Evolutionary conservation across 371 early-diverging fungal species (phyloP).

Genomic region (Mucor plumbeus): DNA sequence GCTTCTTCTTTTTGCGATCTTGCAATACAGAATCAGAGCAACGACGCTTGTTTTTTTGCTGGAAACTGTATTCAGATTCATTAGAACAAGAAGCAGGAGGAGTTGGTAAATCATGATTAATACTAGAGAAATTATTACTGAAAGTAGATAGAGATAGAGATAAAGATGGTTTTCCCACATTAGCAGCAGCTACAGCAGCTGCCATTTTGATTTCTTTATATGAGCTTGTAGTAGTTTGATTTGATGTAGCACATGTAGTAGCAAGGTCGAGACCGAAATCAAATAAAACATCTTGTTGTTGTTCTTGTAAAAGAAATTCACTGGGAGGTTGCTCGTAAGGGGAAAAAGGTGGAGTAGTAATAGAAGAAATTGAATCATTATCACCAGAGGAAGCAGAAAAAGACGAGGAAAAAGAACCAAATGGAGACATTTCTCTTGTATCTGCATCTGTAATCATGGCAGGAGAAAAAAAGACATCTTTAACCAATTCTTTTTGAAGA

Average conservation of each 20-base stretch:
- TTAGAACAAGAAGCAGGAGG: conserved; percentile 12
- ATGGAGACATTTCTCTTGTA: conserved; percentile 29
- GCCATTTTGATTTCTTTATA: conserved; percentile 24
- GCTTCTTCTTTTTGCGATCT: conserved; percentile 25
- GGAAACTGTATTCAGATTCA: conserved; percentile 6
- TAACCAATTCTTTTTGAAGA: conserved; percentile 47
- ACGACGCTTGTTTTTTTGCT: conserved; percentile 24
- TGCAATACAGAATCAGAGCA: conserved; percentile 33
- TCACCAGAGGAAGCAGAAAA: conserved; percentile 21
- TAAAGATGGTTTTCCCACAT: not conserved
- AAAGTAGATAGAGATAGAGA: conserved; percentile 15
- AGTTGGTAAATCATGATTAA: conserved; percentile 10
- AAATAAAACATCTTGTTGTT: conserved; percentile 17
- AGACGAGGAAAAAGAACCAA: not conserved
- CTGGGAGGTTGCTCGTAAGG: conserved; percentile 23
- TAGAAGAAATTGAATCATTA: conserved; percentile 31
- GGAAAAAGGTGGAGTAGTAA: conserved; percentile 17
- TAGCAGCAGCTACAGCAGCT: not conserved
- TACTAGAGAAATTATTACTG: not conserved
- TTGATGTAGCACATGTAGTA: conserved; percentile 13
- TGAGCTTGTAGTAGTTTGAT: conserved; percentile 21
- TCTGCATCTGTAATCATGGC: conserved; percentile 36
- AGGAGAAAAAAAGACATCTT: conserved; percentile 55
- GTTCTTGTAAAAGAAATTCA: conserved; percentile 8
- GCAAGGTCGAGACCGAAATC: conserved; percentile 34